Evolutionary conservation across 805 yeast species (phyloP), one percentile per base, ranked within the genome.

Genomic region (Candida nitratophila): DNA sequence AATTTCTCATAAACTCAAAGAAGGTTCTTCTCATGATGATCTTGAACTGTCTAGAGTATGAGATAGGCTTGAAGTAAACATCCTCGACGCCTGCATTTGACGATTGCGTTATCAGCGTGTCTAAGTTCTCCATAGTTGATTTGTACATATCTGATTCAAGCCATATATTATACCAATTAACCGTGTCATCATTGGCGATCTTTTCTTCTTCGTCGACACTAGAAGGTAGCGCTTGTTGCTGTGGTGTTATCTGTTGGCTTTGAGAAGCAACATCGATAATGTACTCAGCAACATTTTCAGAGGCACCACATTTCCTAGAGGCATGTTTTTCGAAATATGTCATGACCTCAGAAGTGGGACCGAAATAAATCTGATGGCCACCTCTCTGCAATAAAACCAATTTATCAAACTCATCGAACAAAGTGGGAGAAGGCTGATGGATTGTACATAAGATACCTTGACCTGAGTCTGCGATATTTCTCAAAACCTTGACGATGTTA

Each of bases 1-100:
- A 83, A 49, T 81, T 72, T 61, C 93, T 72, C 76, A 77, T 81
- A 50, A 70, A 69, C 50, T 69, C 73, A 11, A 59, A 56, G 39
- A 54, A 57, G 21, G 74, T 70, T 53, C 85, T 68, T 42, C 48
- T 45, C 20, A 61, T 51, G 27, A 79, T 75, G 37, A 63, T 47
- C 42, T 54, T 34, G 41, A 73, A 61, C 61, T 78, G 83, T 32
- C 60, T 62, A 46, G 52, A 44, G 57, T 71, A 73, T 4, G 76
- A 72, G 24, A 44, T 50, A 24, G 33, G 34, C 19, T 16, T 26
- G 11, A 14, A 27, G 6, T 24, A 10, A 10, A 24, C 27, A 24
- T 24, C 27, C 10, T 24, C 10, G 10, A 24, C 10, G 10, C 10
- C 27, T 11, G 26, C 37, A 19, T 50, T 42, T 6, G 30, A 42